These are phyloP conservation scores for Diaporthe ampelina DNA, from an alignment of 2,329 filamentous ascomycete genomes.

Conservation along the genomic window DNA sequence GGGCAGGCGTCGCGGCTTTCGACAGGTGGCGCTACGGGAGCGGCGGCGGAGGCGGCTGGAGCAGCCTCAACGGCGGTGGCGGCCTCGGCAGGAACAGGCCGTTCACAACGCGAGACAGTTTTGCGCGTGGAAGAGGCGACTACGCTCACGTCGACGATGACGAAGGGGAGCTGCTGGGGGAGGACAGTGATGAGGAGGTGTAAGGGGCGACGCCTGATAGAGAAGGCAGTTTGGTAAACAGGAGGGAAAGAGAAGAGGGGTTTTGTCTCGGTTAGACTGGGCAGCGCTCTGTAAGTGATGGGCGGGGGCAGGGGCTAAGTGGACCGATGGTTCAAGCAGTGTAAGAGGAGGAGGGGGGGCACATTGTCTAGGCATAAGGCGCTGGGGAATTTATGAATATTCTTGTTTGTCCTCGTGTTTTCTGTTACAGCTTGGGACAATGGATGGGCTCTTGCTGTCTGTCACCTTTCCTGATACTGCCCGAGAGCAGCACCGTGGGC, in stretches of 20 bases:
- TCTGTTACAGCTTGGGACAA: neutral
- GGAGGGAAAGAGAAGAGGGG: neutral
- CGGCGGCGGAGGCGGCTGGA: conserved; percentile 54
- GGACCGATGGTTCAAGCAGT: neutral
- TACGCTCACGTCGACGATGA: conserved; percentile 92
- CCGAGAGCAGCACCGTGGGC: no score
- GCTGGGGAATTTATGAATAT: conserved; percentile 22
- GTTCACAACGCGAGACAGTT: conserved; percentile 91
- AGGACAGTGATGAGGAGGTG: conserved; percentile 93
- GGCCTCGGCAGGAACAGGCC: conserved; percentile 69
- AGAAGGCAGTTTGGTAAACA: neutral
- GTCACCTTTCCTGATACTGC: neutral
- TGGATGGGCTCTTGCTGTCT: neutral
- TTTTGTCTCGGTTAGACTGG: neutral
- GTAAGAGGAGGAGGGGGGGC: neutral
- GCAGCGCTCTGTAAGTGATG: conserved; percentile 17
- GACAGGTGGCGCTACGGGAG: conserved; percentile 58
- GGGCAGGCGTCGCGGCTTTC: conserved; percentile 67
- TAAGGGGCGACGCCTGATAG: conserved; percentile 50
- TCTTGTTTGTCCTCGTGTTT: neutral
- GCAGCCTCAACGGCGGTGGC: conserved; percentile 57
- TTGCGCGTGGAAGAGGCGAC: conserved; percentile 87
- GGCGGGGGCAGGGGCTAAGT: neutral
- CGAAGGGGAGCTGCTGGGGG: conserved; percentile 92
- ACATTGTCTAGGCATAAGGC: conserved; percentile 32